Conservation (phyloP, 768 basidiomycete genomes). For the Cystofilobasidium capitatum region DNA sequence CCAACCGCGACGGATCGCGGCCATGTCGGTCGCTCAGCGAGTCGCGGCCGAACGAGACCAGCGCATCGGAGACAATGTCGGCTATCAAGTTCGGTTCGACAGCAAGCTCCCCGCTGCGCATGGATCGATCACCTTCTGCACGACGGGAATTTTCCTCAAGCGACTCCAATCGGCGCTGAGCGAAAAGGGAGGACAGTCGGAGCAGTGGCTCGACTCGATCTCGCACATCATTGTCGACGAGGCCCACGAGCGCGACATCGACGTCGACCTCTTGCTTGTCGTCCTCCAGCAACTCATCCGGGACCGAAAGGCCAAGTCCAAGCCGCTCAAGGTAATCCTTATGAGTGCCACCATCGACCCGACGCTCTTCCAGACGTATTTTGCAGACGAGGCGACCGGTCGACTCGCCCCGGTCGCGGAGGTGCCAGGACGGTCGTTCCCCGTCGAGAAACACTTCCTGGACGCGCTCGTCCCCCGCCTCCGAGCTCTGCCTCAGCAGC, state of each 20-base stretch:
- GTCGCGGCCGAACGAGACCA: constrained; percentile 82
- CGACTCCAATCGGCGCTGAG: constrained; percentile 63
- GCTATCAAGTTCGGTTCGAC: constrained; percentile 90
- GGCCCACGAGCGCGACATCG: constrained; percentile 89
- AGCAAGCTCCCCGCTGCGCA: constrained; percentile 63
- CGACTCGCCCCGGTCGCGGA: constrained; percentile 61
- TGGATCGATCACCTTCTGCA: constrained; percentile 78
- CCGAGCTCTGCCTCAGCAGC: constrained; percentile 30
- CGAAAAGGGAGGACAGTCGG: constrained; percentile 41
- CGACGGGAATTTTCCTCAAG: constrained; percentile 80
- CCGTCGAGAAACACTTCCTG: constrained; percentile 69
- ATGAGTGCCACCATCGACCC: constrained; percentile 97
- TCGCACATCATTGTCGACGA: constrained; percentile 92
- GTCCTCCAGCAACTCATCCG: constrained; percentile 73
- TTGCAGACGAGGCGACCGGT: constrained; percentile 45
- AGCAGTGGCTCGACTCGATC: constrained; percentile 55
- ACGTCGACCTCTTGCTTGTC: constrained; percentile 80
- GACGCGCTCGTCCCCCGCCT: constrained; percentile 57
- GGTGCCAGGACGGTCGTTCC: constrained; percentile 83
- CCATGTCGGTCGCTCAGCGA: constrained; percentile 81
- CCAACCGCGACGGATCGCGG: constrained; percentile 82
- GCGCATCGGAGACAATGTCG: constrained; percentile 58
- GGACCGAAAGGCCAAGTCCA: constrained; percentile 51
- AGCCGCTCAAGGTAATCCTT: constrained; percentile 73
- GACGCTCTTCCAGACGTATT: constrained; percentile 77